Evolutionary conservation across 495 filamentous ascomycete genomes (phyloP), one percentile per base, ranked within the genome.

Genomic region (Aspergillus wentii): DNA sequence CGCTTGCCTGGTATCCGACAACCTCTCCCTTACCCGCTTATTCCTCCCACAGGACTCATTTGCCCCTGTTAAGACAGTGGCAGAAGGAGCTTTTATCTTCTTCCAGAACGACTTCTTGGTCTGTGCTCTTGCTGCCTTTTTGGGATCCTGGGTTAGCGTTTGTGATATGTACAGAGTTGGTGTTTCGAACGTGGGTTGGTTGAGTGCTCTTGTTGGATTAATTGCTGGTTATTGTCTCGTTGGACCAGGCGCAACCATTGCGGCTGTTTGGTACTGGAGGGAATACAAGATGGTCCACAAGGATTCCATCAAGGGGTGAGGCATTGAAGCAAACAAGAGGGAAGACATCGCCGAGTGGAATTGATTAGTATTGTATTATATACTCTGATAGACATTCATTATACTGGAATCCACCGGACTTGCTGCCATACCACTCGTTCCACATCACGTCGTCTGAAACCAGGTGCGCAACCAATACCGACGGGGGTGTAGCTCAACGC

Each of bases 21-120:
- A 32, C 8, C 3, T 15, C 1, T 49, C 43, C 9, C 19, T 49
- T 1, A 13, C 20, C 9, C 18, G 13, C 15, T 17, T 43, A 0
- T 33, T 49, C 6, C 20, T 49, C 4, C 41, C 41, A 8, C 11
- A 17, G 14, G 26, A 39, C 10, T 46, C 48, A 1, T 46, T 51
- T 10, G 48, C 16, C 5, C 35, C 19, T 13, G 46, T 41, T 16
- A 14, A 30, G 11, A 40, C 17, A 3, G 30, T 53, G 17, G 38
- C 33, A 15, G 49, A 49, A 9, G 46, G 41, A 5, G 23, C 42
- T n/a, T 43, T 44, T n/a, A 30, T 49, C 8, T 49, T 45, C 30
- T 42, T 49, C 25, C 49, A 49, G 16, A 49, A 53, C 33, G 49
- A 49, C 13, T 45, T 44, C 28, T 18, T 49, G 2, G 31, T 49